Base-by-base conservation (phyloP, 2,329 filamentous ascomycete genomes). In the Remersonia thermophila region DNA sequence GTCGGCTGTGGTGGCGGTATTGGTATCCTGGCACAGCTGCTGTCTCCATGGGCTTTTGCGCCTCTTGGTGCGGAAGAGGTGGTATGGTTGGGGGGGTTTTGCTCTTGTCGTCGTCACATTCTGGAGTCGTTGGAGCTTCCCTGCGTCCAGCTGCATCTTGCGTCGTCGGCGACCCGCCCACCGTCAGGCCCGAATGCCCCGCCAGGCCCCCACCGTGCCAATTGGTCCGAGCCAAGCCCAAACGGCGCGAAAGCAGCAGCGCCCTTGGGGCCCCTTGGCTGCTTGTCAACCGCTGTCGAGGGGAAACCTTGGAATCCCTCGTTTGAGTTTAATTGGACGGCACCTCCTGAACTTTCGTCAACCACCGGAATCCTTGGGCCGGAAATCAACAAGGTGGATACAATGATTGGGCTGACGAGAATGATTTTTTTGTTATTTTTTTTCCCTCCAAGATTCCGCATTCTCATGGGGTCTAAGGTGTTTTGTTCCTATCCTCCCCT, bases 11-110 rank as follows among this genome's bases (percentile, higher is more conserved):
- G 20, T 23, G 20, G 20, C 9, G 20, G 20, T 23, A 9, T 23
- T 23, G 20, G 38, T 18, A 13, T 36, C 23, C 15, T 38, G 34
- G 38, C 35, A 28, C 23, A 44, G 42, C 27, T 38, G 39, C 30
- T 40, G 40, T 13, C 39, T 33, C 38, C 37, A 44, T 43, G 20
- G 28, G 42, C 37, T 39, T 20, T 26, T 27, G 32, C 12, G 23
- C 37, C 29, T 39, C n/a, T 29, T 26, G 32, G 30, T 27, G 37
- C 41, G 35, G 33, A 36, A 38, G 35, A 23, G 20, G 20, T 23
- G 20, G 20, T 23, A 23, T 9, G 5, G 20, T 23, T 23, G 5
- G 20, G 20, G 20, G 5, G 20, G 20, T 23, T 9, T 23, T 20
- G 36, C 12, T 28, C 15, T 20, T 28, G 32, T 11, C 27, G 28